Evolutionary conservation across 345 rosid species (phyloP).

Genomic region (Trapa incisa): DNA sequence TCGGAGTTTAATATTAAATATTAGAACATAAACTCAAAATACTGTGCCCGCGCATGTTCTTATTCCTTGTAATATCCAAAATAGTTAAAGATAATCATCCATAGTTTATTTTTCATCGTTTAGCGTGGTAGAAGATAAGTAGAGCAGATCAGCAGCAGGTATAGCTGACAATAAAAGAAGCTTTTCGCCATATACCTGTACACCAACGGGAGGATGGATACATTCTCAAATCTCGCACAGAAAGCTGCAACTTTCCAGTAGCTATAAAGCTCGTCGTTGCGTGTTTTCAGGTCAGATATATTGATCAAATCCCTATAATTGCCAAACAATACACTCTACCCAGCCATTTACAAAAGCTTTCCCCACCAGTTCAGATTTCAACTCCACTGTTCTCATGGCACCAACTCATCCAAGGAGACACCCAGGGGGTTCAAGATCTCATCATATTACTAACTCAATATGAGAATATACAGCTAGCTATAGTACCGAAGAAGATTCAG

Average conservation of each 20-base stretch:
- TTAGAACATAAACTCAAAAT: too few species aligned
- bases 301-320: background rate
- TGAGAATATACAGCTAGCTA: slow-evolving; percentile 8
- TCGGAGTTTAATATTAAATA: too few species aligned
- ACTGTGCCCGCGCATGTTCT: too few species aligned
- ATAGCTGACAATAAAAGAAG: too few species aligned
- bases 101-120: too few species aligned
- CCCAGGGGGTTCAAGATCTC: slow-evolving; percentile 1
- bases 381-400: background rate
- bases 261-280: background rate
- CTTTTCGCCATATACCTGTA: too few species aligned
- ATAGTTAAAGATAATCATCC: too few species aligned
- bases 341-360: slow-evolving; percentile 9
- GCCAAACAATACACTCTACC: slow-evolving; percentile 3
- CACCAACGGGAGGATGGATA: too few species aligned
- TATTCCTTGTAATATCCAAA: too few species aligned
- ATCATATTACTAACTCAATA: background rate
- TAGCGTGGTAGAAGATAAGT: too few species aligned
- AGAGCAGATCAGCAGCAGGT: too few species aligned
- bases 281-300: background rate
- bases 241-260: background rate
- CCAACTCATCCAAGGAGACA: background rate
- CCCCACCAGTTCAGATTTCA: background rate
- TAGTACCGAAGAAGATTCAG: background rate
- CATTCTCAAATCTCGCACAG: background rate